phyloP scores from a whole-genome alignment of 208 protist species.

The Trypanosoma theileri region DNA sequence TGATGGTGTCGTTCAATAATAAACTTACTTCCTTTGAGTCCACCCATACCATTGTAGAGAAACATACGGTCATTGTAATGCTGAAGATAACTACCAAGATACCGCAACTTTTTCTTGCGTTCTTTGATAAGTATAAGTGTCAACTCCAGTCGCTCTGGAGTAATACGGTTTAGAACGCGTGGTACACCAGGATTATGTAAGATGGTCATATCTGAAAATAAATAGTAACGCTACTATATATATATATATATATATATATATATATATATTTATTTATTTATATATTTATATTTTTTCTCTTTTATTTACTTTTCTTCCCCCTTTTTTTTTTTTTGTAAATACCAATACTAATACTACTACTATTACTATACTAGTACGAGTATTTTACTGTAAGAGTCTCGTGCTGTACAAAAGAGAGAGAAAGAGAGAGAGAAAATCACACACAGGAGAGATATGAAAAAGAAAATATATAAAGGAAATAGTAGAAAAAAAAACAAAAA shows the following conservation, averaged over 20 bases:
- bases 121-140: slow-evolving; percentile 62
- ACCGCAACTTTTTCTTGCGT: slow-evolving; percentile 70
- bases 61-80: slow-evolving; percentile 72
- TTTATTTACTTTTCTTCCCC: no score
- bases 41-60: slow-evolving; percentile 52
- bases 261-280: no score
- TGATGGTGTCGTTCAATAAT: slow-evolving; percentile 69
- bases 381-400: background rate
- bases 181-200: slow-evolving; percentile 62
- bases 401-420: background rate
- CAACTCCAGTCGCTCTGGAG: slow-evolving; percentile 63
- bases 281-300: no score
- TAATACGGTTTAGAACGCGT: slow-evolving; percentile 64
- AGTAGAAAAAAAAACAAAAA: no score
- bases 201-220: slow-evolving; percentile 25
- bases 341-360: background rate
- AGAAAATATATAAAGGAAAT: no score
- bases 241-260: slow-evolving; percentile 37
- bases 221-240: background rate
- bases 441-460: no score
- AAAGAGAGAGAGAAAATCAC: slow-evolving; percentile 1
- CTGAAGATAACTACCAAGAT: slow-evolving; percentile 66
- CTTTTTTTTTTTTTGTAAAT: background rate
- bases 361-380: no score
- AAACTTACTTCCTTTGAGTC: slow-evolving; percentile 47